A percentile compares a stretch with the other conserved stretches of the same genome.
phyloP scores from a whole-genome alignment of 306 rosid species.

The Boehmeria nivea region DNA sequence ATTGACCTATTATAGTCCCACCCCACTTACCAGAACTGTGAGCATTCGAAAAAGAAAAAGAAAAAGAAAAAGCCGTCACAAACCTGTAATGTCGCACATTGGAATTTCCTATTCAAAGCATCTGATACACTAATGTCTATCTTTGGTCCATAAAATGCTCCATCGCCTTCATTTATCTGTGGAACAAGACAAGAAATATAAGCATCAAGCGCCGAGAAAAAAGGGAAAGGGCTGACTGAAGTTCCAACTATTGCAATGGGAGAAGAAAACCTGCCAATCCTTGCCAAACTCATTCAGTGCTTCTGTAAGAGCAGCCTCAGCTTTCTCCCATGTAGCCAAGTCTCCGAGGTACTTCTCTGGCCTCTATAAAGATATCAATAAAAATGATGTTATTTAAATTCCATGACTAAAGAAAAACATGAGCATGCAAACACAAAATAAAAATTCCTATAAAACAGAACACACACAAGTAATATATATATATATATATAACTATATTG shows the following conservation, averaged over 20 bases:
- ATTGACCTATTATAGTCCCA: constrained; percentile 13
- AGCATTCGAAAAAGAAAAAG: neutral
- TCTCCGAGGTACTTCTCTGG: constrained; percentile 89
- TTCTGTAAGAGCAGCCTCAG: constrained; percentile 79
- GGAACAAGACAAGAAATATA: constrained; percentile 17
- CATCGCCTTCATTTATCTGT: constrained; percentile 89
- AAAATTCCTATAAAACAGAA: neutral
- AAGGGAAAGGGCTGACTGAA: neutral
- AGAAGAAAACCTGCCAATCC: constrained; percentile 70
- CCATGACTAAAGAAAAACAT: neutral
- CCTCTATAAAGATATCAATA: constrained; percentile 42
- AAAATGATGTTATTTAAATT: neutral
- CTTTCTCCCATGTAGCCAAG: constrained; percentile 75
- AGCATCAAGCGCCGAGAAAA: constrained; percentile 17
- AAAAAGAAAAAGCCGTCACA: constrained; percentile 11
- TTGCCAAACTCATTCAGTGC: constrained; percentile 82
- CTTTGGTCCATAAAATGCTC: constrained; percentile 94
- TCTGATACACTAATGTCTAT: constrained; percentile 92
- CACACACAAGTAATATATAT: neutral
- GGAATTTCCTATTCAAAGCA: constrained; percentile 78
- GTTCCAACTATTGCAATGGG: neutral
- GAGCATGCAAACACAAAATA: neutral
- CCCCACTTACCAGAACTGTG: constrained; percentile 3
- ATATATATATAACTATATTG: no score
- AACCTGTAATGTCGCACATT: constrained; percentile 97